These are phyloP conservation scores for Rhynchosporium agropyri DNA, from an alignment of 2,329 filamentous ascomycete genomes.

Conservation along the genomic window DNA sequence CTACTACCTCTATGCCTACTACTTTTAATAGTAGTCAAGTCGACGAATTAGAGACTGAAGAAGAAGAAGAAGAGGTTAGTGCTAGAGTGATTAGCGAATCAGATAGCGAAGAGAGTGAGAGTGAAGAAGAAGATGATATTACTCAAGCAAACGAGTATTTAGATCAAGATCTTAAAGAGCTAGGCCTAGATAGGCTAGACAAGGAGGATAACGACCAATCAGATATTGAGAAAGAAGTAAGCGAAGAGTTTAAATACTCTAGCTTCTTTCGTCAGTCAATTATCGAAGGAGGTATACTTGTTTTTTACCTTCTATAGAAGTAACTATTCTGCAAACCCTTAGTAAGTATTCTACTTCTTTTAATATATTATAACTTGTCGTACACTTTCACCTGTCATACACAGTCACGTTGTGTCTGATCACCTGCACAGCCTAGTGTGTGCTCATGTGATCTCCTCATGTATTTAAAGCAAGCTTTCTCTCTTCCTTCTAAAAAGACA, in stretches of 20 bases:
- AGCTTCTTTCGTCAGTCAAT: neutral
- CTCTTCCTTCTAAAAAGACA: too few species aligned
- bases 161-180: neutral
- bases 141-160: neutral
- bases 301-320: neutral
- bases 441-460: too few species aligned
- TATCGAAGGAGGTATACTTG: neutral
- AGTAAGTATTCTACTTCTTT: neutral
- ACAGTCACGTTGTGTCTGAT: too few species aligned
- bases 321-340: neutral
- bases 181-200: neutral
- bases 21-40: neutral
- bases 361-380: neutral
- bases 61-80: neutral
- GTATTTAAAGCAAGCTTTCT: too few species aligned
- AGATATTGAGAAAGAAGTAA: neutral
- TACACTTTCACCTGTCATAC: too few species aligned
- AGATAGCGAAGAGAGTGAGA: neutral
- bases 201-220: neutral
- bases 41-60: neutral
- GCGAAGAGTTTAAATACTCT: conserved; percentile 3
- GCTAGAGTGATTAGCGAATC: neutral
- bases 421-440: too few species aligned
- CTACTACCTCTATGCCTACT: neutral
- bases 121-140: neutral